These are phyloP conservation scores for Kondoa malvinella DNA, from an alignment of 768 basidiomycete species.

Conservation along the genomic window DNA sequence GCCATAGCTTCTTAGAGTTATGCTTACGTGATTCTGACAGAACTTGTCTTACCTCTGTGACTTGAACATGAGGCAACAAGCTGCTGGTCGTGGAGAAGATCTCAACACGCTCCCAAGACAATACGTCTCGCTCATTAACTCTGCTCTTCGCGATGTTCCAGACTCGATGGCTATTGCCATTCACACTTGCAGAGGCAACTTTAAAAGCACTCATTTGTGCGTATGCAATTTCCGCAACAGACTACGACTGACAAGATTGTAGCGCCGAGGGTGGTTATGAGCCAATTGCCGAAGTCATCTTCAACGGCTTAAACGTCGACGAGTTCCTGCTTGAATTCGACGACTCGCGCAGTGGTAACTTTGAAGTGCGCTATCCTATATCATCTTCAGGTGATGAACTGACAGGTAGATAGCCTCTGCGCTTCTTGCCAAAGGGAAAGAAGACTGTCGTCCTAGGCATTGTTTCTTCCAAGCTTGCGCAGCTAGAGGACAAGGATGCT, in stretches of 20 bases:
- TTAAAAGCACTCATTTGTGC: constrained; percentile 9
- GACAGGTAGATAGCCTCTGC: too few species aligned
- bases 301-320: constrained; percentile 15
- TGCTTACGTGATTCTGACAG: too few species aligned
- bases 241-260: constrained; percentile 4
- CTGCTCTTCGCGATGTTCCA: constrained; percentile 16
- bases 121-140: constrained; percentile 24
- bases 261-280: constrained; percentile 24
- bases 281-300: constrained; percentile 19
- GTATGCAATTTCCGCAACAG: neutral
- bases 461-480: constrained; percentile 24
- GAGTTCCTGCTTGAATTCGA: constrained; percentile 23
- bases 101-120: constrained; percentile 21
- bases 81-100: constrained; percentile 22
- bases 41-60: constrained; percentile 23
- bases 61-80: constrained; percentile 20
- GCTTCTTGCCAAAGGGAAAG: constrained; percentile 20
- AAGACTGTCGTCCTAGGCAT: constrained; percentile 25
- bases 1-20: too few species aligned
- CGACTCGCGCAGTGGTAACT: constrained; percentile 20
- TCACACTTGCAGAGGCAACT: constrained; percentile 23
- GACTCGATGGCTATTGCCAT: constrained; percentile 20
- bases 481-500: constrained; percentile 26
- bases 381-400: too few species aligned
- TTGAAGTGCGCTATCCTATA: too few species aligned